A percentile compares a stretch with the other conserved stretches of the same genome.
Conservation (phyloP, 2,329 filamentous ascomycete genomes). For the Alternaria infectoria region DNA sequence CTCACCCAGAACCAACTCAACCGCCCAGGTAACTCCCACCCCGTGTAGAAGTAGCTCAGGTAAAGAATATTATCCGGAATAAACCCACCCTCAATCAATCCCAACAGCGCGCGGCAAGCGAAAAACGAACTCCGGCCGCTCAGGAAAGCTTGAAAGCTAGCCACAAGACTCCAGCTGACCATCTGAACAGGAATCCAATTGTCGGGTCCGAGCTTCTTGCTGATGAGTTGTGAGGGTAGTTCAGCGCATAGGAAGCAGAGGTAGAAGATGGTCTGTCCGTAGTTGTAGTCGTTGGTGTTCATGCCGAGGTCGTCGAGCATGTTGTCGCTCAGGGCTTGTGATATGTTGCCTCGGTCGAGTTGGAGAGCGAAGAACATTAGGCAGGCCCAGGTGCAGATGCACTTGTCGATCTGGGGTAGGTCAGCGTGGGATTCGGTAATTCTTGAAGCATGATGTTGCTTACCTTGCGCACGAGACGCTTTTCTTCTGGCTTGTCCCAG, state of each 20-base stretch:
- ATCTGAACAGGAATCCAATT: slow-evolving; percentile 52
- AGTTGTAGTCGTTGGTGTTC: slow-evolving; percentile 49
- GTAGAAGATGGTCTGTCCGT: slow-evolving; percentile 68
- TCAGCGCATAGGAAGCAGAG: slow-evolving; percentile 73
- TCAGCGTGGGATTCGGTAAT: not conserved
- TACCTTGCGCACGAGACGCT: slow-evolving; percentile 61
- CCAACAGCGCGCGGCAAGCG: slow-evolving; percentile 52
- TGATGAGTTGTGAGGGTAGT: slow-evolving; percentile 55
- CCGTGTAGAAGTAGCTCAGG: slow-evolving; percentile 78
- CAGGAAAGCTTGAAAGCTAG: slow-evolving; percentile 74
- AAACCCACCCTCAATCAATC: slow-evolving; percentile 58
- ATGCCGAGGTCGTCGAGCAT: slow-evolving; percentile 40
- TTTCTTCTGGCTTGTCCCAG: slow-evolving; percentile 65
- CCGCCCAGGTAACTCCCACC: slow-evolving; percentile 70
- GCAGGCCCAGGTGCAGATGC: slow-evolving; percentile 60
- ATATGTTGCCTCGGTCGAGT: slow-evolving; percentile 57
- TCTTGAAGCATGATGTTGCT: not conserved
- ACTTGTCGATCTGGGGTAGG: slow-evolving; percentile 54
- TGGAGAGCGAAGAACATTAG: slow-evolving; percentile 63
- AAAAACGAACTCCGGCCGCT: slow-evolving; percentile 54
- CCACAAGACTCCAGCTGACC: slow-evolving; percentile 55
- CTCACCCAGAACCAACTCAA: slow-evolving; percentile 75
- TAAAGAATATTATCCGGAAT: slow-evolving; percentile 71
- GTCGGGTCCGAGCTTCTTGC: slow-evolving; percentile 55
- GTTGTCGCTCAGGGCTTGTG: slow-evolving; percentile 46